Percentiles rank a stretch among this genome's conserved stretches.
Evolutionary conservation across 1,139 yeast species (phyloP).

Genomic region (Wickerhamiella pararugosa): DNA sequence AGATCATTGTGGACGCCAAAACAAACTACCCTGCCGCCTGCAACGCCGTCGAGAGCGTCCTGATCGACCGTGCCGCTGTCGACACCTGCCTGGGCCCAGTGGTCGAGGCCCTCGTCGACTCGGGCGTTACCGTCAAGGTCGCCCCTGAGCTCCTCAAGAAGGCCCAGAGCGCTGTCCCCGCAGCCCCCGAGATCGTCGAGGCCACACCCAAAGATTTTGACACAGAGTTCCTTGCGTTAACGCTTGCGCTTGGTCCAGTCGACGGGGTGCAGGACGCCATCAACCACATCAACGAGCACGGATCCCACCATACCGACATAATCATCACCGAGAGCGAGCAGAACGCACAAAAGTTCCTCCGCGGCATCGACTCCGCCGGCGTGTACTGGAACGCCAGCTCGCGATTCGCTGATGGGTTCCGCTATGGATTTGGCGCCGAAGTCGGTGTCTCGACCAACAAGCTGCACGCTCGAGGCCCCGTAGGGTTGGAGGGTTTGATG

Average conservation of each 20-base stretch:
- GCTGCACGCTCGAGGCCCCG: conserved; percentile 97
- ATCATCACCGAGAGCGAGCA: conserved; percentile 63
- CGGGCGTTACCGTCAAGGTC: conserved; percentile 65
- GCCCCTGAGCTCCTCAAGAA: conserved; percentile 35
- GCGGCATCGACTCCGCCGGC: conserved; percentile 87
- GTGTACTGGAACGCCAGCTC: conserved; percentile 98
- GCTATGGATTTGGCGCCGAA: conserved; percentile 97
- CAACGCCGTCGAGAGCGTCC: conserved; percentile 82
- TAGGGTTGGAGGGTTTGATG: conserved; percentile 91
- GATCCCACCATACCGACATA: conserved; percentile 93
- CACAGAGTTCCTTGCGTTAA: conserved; percentile 70
- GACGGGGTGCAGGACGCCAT: conserved; percentile 54
- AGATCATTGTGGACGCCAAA: conserved; percentile 69
- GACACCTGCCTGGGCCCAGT: conserved; percentile 25
- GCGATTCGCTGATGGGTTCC: conserved; percentile 94
- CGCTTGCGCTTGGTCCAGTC: conserved; percentile 58
- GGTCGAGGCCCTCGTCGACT: conserved; percentile 36
- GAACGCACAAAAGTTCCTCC: conserved; percentile 60
- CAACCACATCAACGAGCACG: conserved; percentile 69
- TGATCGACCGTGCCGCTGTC: conserved; percentile 45
- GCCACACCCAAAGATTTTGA: conserved; percentile 49
- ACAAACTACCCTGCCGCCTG: conserved; percentile 98
- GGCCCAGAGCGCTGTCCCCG: conserved; percentile 19
- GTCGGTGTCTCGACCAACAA: conserved; percentile 96
- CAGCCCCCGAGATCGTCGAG: conserved; percentile 17